Percentiles rank a stretch among this genome's conserved stretches.
phyloP scores from a whole-genome alignment of 139 green algal genomes.

The Closterium sp. region DNA sequence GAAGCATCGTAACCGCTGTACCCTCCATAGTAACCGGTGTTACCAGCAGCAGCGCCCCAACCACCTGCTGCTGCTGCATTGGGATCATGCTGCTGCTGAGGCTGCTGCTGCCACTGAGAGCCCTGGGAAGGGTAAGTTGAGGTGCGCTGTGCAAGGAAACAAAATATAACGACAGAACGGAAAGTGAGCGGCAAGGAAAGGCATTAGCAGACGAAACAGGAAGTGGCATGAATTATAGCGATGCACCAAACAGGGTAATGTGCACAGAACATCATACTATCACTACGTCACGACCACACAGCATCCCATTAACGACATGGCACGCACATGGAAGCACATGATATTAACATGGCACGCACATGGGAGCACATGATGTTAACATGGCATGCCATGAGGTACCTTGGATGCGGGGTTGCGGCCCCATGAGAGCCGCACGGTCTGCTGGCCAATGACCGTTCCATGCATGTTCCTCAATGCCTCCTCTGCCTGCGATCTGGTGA shows the following conservation, averaged over 20 bases:
- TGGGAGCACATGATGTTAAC: background rate
- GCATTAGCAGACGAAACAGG: background rate
- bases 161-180: background rate
- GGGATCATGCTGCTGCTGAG: background rate
- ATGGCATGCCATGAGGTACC: background rate
- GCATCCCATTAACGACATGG: too few relatives aligned
- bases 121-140: background rate
- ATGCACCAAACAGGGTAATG: too few relatives aligned
- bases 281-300: too few relatives aligned
- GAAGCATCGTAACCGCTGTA: background rate
- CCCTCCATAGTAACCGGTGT: background rate
- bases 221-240: too few relatives aligned
- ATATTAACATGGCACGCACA: background rate
- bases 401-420: conserved; percentile 45
- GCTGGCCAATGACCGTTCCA: conserved; percentile 38
- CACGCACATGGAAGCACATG: too few relatives aligned
- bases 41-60: background rate
- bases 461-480: conserved; percentile 37
- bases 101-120: background rate
- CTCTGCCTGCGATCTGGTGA: conserved; percentile 35
- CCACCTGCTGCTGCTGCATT: background rate
- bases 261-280: too few relatives aligned
- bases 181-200: background rate
- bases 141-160: background rate
- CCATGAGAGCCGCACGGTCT: conserved; percentile 49